Evolutionary conservation across 179 eudicot species (phyloP), one percentile per base, ranked within the genome.

Genomic region (Silene vulgaris): DNA sequence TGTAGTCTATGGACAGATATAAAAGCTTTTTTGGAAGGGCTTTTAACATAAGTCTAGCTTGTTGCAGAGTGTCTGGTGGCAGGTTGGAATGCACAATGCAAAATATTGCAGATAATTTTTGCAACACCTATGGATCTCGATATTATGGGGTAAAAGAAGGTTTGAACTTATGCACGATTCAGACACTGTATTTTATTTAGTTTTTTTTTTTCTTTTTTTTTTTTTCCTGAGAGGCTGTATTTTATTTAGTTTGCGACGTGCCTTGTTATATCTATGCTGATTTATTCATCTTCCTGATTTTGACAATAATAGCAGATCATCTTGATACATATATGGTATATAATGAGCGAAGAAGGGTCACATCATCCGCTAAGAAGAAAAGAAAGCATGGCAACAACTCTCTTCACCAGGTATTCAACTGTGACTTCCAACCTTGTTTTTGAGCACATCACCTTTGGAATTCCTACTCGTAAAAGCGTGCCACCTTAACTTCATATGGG

Each of bases 11-110:
- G 43, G 74, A 35, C 77, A 61, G 72, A 52, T 57, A 43, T 28
- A 56, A 80, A 71, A 28, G 59, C 40, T 37, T 8, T 52, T 57
- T 32, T 32, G 28, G 78, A 74, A 29, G 66, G 30, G 28, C 20
- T 73, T 57, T 20, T 73, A 63, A 78, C 66, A 65, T 37, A 19
- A 29, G 65, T 65, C 78, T 80, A 79, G 72, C 73, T 75, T 83
- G 76, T 81, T 73, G 64, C 84, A 95, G 99, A 82, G 91, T 90
- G 43, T 67, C 85, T 74, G 99, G 99, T 79, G 99, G 99, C 62
- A 93, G 99, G 81, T 85, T 95, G 84, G 99, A 95, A 78, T 95
- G 97, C 83, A 95, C 99, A 75, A 95, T 95, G 99, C 99, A 95
- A 83, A 95, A 95, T 73, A 90, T 95, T 76, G 97, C 97, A 12